Percentiles rank a stretch among this genome's conserved stretches.
Evolutionary conservation across 805 yeast species (phyloP).

Genomic region (Metschnikowia kofuensis): DNA sequence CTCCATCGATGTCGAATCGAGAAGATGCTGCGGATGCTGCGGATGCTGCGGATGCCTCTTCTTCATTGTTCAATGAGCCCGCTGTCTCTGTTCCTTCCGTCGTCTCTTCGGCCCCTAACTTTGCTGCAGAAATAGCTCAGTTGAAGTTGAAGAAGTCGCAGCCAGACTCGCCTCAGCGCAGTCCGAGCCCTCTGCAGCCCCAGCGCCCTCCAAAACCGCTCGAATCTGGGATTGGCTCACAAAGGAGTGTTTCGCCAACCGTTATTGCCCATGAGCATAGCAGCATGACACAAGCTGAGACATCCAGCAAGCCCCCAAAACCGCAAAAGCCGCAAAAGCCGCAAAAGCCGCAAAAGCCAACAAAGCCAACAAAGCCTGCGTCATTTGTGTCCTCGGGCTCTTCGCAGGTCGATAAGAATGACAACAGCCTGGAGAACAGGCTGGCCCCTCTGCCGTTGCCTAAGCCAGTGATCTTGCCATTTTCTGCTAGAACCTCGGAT

Average conservation of each 20-base stretch:
- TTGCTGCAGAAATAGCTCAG: conserved; percentile 28
- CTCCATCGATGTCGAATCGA: background rate
- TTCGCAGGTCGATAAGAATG: too few relatives aligned
- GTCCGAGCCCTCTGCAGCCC: background rate
- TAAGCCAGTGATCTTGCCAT: background rate
- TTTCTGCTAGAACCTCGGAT: background rate
- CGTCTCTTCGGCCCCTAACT: conserved; percentile 19
- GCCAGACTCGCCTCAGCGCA: background rate
- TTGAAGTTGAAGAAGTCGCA: conserved; percentile 1
- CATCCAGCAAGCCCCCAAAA: conserved; percentile 6
- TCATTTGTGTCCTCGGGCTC: background rate
- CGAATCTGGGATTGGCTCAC: background rate
- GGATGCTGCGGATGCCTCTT: background rate
- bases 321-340: conserved; percentile 18
- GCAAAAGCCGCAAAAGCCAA: conserved; percentile 8
- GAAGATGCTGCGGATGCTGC: background rate
- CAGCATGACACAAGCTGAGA: background rate
- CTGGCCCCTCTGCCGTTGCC: background rate
- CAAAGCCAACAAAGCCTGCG: conserved; percentile 5
- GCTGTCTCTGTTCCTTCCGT: background rate
- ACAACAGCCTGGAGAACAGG: too few relatives aligned
- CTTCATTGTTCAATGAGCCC: too few relatives aligned
- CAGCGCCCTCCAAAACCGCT: conserved; percentile 1
- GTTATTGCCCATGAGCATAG: background rate
- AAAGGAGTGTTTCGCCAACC: background rate